Conservation (phyloP, 768 basidiomycete genomes). For the Mycena floridula region DNA sequence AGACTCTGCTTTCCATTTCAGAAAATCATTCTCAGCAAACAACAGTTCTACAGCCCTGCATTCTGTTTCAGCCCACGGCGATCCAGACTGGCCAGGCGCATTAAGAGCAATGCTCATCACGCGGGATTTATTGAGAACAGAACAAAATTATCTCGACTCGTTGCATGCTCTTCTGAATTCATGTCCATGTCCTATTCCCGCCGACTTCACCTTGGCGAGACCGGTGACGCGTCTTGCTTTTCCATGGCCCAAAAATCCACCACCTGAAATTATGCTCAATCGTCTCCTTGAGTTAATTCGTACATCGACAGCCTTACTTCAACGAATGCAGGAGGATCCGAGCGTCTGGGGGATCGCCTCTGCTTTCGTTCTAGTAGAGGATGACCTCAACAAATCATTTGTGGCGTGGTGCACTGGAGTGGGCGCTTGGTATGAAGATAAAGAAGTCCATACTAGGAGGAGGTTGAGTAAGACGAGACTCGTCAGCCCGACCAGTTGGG, state of each 20-base stretch:
- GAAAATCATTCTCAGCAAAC: background rate
- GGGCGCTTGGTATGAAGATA: slow-evolving; percentile 36
- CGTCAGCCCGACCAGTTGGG: too few relatives aligned
- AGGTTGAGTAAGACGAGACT: too few relatives aligned
- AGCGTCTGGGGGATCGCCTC: slow-evolving; percentile 47
- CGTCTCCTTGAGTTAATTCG: slow-evolving; percentile 35
- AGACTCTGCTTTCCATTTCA: background rate
- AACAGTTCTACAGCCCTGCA: background rate
- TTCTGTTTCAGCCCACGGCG: background rate
- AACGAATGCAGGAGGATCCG: slow-evolving; percentile 38
- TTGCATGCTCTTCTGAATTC: slow-evolving; percentile 29
- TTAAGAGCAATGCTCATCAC: slow-evolving; percentile 36
- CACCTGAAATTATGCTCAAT: slow-evolving; percentile 31
- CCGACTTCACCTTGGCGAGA: slow-evolving; percentile 1
- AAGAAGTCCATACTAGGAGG: too few relatives aligned
- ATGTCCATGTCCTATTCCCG: slow-evolving; percentile 19
- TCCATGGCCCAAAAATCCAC: slow-evolving; percentile 16
- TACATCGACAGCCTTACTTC: slow-evolving; percentile 32
- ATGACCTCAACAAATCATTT: slow-evolving; percentile 41
- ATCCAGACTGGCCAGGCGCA: slow-evolving; percentile 15
- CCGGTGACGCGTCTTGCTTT: slow-evolving; percentile 16
- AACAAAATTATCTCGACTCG: slow-evolving; percentile 35
- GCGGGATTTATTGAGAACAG: slow-evolving; percentile 43
- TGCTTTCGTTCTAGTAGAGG: slow-evolving; percentile 42
- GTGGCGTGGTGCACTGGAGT: slow-evolving; percentile 45